Evolutionary conservation across 306 rosid species (phyloP).

Genomic region (Arachis hypogaea): DNA sequence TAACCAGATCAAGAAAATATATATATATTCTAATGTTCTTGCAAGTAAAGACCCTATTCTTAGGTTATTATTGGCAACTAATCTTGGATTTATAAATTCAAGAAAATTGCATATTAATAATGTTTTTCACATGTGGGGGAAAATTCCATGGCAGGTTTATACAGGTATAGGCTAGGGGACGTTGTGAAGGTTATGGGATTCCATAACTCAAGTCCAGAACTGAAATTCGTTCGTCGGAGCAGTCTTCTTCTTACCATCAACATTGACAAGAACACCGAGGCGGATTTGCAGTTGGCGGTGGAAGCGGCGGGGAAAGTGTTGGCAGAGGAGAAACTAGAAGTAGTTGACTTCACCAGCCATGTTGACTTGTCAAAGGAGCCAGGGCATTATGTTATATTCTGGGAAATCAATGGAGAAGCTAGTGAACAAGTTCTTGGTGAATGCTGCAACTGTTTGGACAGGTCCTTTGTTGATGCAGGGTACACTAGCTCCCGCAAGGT

Average conservation of each 20-base stretch:
- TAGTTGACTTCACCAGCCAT: constrained; percentile 80
- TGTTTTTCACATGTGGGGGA: background rate
- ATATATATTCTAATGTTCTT: background rate
- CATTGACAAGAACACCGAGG: constrained; percentile 96
- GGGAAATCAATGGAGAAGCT: constrained; percentile 83
- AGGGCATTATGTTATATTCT: constrained; percentile 86
- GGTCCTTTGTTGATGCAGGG: constrained; percentile 77
- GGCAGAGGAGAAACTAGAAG: constrained; percentile 63
- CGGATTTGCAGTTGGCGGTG: constrained; percentile 78
- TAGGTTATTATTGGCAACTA: background rate
- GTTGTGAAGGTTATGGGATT: constrained; percentile 82
- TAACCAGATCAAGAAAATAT: constrained; percentile 34
- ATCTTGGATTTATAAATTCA: background rate
- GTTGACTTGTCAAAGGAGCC: constrained; percentile 70
- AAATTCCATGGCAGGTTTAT: constrained; percentile 60
- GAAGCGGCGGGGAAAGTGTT: constrained; percentile 64
- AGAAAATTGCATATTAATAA: background rate
- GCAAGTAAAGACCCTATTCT: background rate
- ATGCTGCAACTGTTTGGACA: constrained; percentile 82
- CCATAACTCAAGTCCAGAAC: constrained; percentile 83
- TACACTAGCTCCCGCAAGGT: constrained; percentile 78
- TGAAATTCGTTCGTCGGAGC: constrained; percentile 70
- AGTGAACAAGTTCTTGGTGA: constrained; percentile 55
- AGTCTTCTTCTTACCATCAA: constrained; percentile 70
- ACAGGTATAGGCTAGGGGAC: constrained; percentile 85